These are phyloP conservation scores for Camellia oleifera DNA, from an alignment of 179 eudicot species.

Conservation along the genomic window DNA sequence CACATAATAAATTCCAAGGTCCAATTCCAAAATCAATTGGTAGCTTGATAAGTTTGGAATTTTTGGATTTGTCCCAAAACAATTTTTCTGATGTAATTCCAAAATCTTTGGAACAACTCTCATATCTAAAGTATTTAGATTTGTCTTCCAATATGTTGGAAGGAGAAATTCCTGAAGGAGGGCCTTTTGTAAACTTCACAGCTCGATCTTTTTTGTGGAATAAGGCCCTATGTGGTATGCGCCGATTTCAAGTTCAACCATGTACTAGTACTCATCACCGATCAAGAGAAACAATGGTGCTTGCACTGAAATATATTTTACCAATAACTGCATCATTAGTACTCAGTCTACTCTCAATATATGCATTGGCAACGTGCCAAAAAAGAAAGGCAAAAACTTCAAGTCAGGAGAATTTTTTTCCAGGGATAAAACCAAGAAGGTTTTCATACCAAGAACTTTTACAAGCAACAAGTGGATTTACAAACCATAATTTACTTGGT, in stretches of 20 bases:
- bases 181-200: conserved; percentile 18
- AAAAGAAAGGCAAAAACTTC: neutral
- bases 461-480: conserved; percentile 15
- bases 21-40: conserved; percentile 22
- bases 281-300: neutral
- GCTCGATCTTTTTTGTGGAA: conserved; percentile 14
- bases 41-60: conserved; percentile 10
- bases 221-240: conserved; percentile 17
- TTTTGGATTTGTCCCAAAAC: conserved; percentile 17
- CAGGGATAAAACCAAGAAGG: neutral
- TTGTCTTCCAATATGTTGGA: conserved; percentile 17
- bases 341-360: neutral
- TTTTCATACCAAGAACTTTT: conserved; percentile 17
- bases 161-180: conserved; percentile 21
- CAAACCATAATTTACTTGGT: conserved; percentile 14
- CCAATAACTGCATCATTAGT: neutral
- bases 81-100: conserved; percentile 15
- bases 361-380: neutral
- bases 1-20: conserved; percentile 17
- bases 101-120: conserved; percentile 10
- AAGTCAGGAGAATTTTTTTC: neutral
- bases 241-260: conserved; percentile 14
- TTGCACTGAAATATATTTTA: neutral
- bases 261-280: conserved; percentile 5
- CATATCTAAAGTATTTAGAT: conserved; percentile 12